Percentiles rank a stretch among this genome's conserved stretches.
Evolutionary conservation across 331 rosid genomes (phyloP).

Genomic region (Arachis monticola): DNA sequence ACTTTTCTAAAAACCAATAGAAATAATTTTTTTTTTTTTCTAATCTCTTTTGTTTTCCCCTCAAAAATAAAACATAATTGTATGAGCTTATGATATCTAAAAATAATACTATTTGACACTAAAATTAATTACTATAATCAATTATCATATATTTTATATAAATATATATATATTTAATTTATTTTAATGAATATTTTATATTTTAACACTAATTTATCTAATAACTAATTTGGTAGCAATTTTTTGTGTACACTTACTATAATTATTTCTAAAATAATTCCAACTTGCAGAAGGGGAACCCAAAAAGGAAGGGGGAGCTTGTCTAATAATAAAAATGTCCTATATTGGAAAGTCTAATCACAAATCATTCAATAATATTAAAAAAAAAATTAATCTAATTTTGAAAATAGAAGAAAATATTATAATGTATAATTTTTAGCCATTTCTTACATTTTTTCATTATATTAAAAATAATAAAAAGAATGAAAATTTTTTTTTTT

Average conservation of each 20-base stretch:
- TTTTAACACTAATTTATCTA: not conserved
- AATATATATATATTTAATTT: too few relatives aligned
- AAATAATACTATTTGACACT: not conserved
- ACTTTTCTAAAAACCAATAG: slow-evolving; percentile 4
- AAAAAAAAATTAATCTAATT: too few relatives aligned
- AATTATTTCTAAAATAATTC: not conserved
- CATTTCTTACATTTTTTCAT: too few relatives aligned
- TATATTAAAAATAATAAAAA: too few relatives aligned
- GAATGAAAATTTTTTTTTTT: too few relatives aligned
- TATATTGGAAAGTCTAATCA: slow-evolving; percentile 17
- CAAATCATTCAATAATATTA: not conserved
- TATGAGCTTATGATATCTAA: too few relatives aligned
- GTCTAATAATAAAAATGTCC: slow-evolving; percentile 18
- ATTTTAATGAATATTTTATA: too few relatives aligned
- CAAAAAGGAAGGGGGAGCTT: not conserved
- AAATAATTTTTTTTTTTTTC: not conserved
- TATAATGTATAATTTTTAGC: too few relatives aligned
- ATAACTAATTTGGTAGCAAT: too few relatives aligned
- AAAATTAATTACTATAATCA: not conserved
- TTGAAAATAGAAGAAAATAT: not conserved
- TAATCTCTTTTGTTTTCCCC: not conserved
- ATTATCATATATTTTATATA: too few relatives aligned
- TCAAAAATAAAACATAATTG: slow-evolving; percentile 5
- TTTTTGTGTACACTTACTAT: too few relatives aligned
- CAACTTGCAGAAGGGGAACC: not conserved